phyloP scores from a whole-genome alignment of 2,329 filamentous ascomycete species.

The Trichoderma afroharzianum region DNA sequence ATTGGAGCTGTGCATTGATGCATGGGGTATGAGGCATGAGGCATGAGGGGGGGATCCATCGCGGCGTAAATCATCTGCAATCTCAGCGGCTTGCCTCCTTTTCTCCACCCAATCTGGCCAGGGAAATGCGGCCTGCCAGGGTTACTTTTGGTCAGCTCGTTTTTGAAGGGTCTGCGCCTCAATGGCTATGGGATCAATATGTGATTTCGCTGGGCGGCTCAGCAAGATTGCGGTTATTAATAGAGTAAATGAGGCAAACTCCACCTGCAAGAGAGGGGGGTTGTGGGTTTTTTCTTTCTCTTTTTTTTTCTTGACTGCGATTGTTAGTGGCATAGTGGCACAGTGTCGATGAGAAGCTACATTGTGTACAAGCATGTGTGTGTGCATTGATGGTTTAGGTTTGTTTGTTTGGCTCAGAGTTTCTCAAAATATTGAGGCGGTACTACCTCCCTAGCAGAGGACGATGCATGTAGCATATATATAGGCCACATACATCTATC shows the following conservation, averaged over 20 bases:
- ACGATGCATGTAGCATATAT: not conserved
- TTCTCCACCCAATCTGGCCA: slow-evolving; percentile 15
- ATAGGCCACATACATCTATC: not conserved
- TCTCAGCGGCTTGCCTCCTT: slow-evolving; percentile 12
- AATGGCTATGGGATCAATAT: not conserved
- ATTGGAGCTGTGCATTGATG: not conserved
- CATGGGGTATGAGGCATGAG: not conserved
- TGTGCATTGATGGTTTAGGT: not conserved
- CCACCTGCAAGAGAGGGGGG: slow-evolving; percentile 4
- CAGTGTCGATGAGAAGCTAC: not conserved
- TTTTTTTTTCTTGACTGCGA: not conserved
- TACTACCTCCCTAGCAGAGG: not conserved
- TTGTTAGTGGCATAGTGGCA: not conserved
- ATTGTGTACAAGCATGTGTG: not conserved
- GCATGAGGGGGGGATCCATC: not conserved
- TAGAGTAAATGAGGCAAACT: slow-evolving; percentile 16
- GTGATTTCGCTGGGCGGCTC: slow-evolving; percentile 9
- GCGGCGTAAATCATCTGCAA: slow-evolving; percentile 5
- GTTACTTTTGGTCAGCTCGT: not conserved
- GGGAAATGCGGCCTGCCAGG: slow-evolving; percentile 2
- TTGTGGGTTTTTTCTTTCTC: not conserved
- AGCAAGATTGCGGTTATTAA: slow-evolving; percentile 15
- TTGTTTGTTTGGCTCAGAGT: not conserved
- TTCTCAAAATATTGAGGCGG: not conserved
- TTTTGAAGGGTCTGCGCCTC: not conserved